Conservation (phyloP, 805 yeast genomes). For the Spathaspora arborariae region DNA sequence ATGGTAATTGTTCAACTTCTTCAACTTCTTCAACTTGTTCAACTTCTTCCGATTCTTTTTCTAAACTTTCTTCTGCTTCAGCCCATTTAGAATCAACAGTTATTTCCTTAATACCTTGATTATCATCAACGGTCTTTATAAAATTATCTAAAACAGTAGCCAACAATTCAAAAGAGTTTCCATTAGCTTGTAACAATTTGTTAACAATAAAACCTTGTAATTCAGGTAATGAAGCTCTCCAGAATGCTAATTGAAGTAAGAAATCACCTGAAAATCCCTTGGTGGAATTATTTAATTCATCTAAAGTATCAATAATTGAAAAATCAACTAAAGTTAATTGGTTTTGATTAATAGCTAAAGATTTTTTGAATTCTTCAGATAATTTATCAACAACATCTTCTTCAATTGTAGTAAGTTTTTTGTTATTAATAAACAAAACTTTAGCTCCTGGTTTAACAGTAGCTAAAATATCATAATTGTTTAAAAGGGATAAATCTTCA, state of each 20-base stretch:
- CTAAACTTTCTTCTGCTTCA: conserved; percentile 33
- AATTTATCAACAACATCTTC: conserved; percentile 50
- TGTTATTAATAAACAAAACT: conserved; percentile 43
- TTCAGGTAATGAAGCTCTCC: conserved; percentile 65
- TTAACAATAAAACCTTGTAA: conserved; percentile 66
- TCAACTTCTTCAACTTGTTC: conserved; percentile 24
- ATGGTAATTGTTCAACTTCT: conserved; percentile 35
- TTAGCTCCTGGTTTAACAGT: conserved; percentile 55
- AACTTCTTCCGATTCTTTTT: conserved; percentile 15
- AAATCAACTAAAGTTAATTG: conserved; percentile 58
- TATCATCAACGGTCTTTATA: conserved; percentile 54
- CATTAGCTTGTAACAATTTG: conserved; percentile 75
- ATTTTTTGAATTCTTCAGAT: conserved; percentile 49
- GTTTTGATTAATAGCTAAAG: conserved; percentile 49
- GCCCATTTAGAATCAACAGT: conserved; percentile 30
- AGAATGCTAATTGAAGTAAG: conserved; percentile 76
- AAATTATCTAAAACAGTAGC: conserved; percentile 67
- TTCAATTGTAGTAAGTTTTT: conserved; percentile 26
- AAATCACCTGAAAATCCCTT: conserved; percentile 72
- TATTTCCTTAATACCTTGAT: conserved; percentile 36
- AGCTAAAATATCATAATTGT: conserved; percentile 58
- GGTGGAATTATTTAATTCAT: conserved; percentile 47
- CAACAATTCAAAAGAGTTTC: conserved; percentile 75
- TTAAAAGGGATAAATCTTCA: conserved; percentile 54
- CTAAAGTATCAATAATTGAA: conserved; percentile 59